Evolutionary conservation across 108 stramenopile species (phyloP), one percentile per base, ranked within the genome.

Genomic region (Skeletonema marinoi): DNA sequence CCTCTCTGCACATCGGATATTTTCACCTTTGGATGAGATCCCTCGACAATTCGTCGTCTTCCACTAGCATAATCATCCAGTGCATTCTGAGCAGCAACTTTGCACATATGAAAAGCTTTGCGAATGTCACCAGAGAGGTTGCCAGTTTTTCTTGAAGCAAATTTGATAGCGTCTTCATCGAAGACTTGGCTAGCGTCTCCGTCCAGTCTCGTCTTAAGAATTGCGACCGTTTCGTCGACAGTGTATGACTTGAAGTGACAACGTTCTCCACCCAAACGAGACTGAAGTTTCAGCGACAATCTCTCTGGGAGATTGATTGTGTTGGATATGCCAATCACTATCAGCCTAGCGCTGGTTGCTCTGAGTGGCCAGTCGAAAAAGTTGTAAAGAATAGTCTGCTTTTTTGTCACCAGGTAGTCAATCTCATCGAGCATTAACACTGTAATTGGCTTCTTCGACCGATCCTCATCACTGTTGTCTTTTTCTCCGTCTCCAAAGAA

Each of bases 251-350:
- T 74, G 68, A 93, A 96, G 56, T 71, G 54, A 42, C 86, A 87
- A 17, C 87, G 74, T 54, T 88, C 85, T 54, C 78, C 65, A 10
- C 93, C 95, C 31, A 96, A 44, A 4, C 95, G 86, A 31, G 95
- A 96, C 61, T 84, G 92, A 12, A 98, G 86, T 64, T 94, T 84
- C 32, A 88, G 87, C 14, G 88, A 76, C 29, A 99, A 80, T 39
- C 92, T 84, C 60, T 98, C 98, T 13, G 97, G 96, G 14, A 99
- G 82, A 77, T 99, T 97, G 65, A 99, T 86, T 33, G 99, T 99
- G 85, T 99, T 99, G 13, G 99, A 97, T 64, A 99, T 97, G 13
- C 98, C 99, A 31, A 99, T 79, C 13, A 98, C 93, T 13, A 98
- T 84, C 9, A 97, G 80, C 13, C 90, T 78, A 1, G 78, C 71